Evolutionary conservation across 1,284 basidiomycete genomes (phyloP), one percentile per base, ranked within the genome.

Genomic region (Malassezia psittaci): DNA sequence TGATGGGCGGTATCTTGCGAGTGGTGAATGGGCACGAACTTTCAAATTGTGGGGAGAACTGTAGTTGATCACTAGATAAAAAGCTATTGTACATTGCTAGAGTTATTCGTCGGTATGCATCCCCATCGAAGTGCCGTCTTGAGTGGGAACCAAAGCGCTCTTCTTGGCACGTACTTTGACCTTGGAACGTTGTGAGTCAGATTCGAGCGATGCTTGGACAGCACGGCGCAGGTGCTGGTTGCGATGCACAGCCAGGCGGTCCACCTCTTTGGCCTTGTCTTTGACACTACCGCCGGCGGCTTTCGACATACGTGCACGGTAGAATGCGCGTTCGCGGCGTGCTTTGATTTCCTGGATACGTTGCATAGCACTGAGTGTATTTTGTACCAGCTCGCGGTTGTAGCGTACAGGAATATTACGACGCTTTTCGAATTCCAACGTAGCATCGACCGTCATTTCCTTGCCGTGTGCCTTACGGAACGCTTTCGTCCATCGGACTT

Each of bases 361-460:
- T 78, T 90, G 90, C 86, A 99, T 98, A 21, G 90, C 94, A 78
- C 87, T 85, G 75, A 99, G 82, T n/a, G 94, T 99, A 2, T 88
- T 89, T 74, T 86, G 82, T 53, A 98, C 80, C 46, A 99, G 79
- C 64, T 96, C 88, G 72, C 94, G 86, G 80, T 98, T 85, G 81
- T 99, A 99, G 72, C 91, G 87, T 58, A 99, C 87, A 32, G 94
- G 94, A 13, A 96, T 84, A 75, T 99, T 96, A 77, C 94, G 84
- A 66, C 94, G 85, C 79, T 99, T 99, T 80, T 99, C 94, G 76
- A 99, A 99, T 75, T 96, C 91, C 76, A 96, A 89, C 2, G 93
- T 98, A 1, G 91, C 88, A 78, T 99, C 94, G 71, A 99, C 87
- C 12, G 88, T 93, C 94, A 99, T 99, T 79, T 99, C 94, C 79